These are phyloP conservation scores for Torrubiellomyces zombiae DNA, from an alignment of 2,329 filamentous ascomycete genomes.

Conservation along the genomic window DNA sequence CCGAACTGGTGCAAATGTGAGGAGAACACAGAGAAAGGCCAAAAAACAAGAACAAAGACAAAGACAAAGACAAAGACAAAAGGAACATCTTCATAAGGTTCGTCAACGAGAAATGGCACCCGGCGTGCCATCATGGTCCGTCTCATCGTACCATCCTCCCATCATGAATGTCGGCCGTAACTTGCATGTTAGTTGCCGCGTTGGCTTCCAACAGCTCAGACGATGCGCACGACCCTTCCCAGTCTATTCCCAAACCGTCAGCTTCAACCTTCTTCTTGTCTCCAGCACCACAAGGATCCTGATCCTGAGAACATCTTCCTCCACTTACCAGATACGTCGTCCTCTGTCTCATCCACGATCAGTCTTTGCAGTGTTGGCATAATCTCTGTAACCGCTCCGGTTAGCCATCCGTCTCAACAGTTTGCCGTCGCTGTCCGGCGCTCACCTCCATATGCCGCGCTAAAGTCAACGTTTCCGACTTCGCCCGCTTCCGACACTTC, in stretches of 20 bases:
- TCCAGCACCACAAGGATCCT: neutral
- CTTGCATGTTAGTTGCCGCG: conserved; percentile 26
- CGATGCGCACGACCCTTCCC: conserved; percentile 37
- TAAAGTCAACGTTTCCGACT: conserved; percentile 11
- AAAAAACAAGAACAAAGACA: neutral
- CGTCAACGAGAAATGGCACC: neutral
- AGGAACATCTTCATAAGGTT: neutral
- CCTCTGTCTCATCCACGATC: conserved; percentile 40
- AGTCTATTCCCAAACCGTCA: conserved; percentile 22
- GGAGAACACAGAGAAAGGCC: too few species aligned
- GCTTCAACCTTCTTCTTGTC: conserved; percentile 2
- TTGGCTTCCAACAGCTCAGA: conserved; percentile 37
- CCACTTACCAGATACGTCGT: conserved; percentile 41
- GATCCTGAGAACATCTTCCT: neutral
- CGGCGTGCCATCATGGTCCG: neutral
- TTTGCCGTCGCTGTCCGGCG: neutral
- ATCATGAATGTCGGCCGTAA: conserved; percentile 23
- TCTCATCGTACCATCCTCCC: conserved; percentile 10
- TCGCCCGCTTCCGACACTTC: conserved; percentile 14
- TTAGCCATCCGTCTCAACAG: conserved; percentile 2
- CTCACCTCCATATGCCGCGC: conserved; percentile 12
- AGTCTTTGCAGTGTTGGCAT: conserved; percentile 33
- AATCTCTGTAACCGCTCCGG: conserved; percentile 15
- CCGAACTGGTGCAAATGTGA: too few species aligned
- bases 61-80: neutral